Evolutionary conservation across 2,329 filamentous ascomycete genomes (phyloP), one percentile per base, ranked within the genome.

Genomic region (Colletotrichum sp.): DNA sequence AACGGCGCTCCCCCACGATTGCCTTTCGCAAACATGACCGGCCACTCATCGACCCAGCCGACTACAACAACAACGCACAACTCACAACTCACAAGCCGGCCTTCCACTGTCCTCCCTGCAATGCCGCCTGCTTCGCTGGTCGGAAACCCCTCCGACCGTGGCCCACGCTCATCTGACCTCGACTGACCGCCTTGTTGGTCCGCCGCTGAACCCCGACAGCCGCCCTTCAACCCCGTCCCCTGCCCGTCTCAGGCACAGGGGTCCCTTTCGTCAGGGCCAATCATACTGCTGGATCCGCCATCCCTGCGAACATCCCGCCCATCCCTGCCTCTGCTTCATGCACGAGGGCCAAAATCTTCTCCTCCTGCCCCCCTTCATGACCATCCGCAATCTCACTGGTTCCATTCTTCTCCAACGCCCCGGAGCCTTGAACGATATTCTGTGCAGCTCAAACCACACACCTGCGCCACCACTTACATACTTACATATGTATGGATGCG

Each of bases 301-400:
- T 76, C 73, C 73, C 70, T 76, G 70, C 70, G 73, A 64, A 64
- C 70, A 73, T 76, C 73, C 70, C 70, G 73, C 18, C 21, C 18
- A 69, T 73, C 70, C 73, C 64, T 76, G 73, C 59, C 73, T 73
- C 64, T 72, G 64, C 73, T 76, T 73, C 59, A 65, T 76, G 73
- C 63, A 76, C 49, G 18, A 44, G 28, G 65, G 71, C 49, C 73
- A 52, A 73, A 73, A 73, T 69, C 73, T 59, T 60, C 70, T 73
- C 60, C 62, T 71, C 57, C 24, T 52, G 44, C 59, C 64, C 64
- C 64, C 70, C n/a, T 75, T 60, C 39, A 36, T 18, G 26, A 24
- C 63, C 70, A 65, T 65, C 28, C 57, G 63, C 64, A 73, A 76
- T 69, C 63, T 69, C 57, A 30, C 57, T 60, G 44, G 63, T 39